These are phyloP conservation scores for Cladosporium sp. DNA, from an alignment of 2,329 filamentous ascomycete species.

Conservation along the genomic window DNA sequence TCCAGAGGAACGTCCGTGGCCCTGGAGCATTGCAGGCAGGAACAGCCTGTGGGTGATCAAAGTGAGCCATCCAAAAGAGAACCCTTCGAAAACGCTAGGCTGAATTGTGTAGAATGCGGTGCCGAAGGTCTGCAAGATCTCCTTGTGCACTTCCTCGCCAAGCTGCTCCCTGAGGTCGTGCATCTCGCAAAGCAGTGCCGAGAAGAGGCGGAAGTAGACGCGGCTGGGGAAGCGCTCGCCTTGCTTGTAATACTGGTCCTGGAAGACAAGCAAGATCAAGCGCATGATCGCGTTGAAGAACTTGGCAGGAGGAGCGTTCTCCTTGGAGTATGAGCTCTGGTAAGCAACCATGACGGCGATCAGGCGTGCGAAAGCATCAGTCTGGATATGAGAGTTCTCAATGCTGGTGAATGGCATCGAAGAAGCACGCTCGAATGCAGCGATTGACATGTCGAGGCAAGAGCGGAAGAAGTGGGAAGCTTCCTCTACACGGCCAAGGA, in stretches of 20 bases:
- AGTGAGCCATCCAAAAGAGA: constrained; percentile 80
- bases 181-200: constrained; percentile 76
- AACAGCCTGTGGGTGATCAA: constrained; percentile 84
- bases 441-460: constrained; percentile 76
- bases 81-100: constrained; percentile 75
- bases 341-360: constrained; percentile 74
- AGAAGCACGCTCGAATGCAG: constrained; percentile 71
- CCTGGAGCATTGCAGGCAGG: constrained; percentile 71
- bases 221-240: constrained; percentile 82
- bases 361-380: constrained; percentile 82
- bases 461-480: constrained; percentile 76
- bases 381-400: constrained; percentile 61
- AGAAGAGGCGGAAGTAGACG: constrained; percentile 88
- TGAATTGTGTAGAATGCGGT: constrained; percentile 71
- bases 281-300: constrained; percentile 20
- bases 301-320: constrained; percentile 13
- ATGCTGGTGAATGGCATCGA: constrained; percentile 60
- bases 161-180: constrained; percentile 30
- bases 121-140: constrained; percentile 71
- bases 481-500: constrained; percentile 74
- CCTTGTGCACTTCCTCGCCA: constrained; percentile 40
- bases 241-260: constrained; percentile 78
- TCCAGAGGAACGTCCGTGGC: constrained; percentile 30
- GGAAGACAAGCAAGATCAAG: constrained; percentile 77
- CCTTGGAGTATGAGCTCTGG: constrained; percentile 47